Conservation (phyloP, 2,329 filamentous ascomycete species). For the Colletotrichum sp. region DNA sequence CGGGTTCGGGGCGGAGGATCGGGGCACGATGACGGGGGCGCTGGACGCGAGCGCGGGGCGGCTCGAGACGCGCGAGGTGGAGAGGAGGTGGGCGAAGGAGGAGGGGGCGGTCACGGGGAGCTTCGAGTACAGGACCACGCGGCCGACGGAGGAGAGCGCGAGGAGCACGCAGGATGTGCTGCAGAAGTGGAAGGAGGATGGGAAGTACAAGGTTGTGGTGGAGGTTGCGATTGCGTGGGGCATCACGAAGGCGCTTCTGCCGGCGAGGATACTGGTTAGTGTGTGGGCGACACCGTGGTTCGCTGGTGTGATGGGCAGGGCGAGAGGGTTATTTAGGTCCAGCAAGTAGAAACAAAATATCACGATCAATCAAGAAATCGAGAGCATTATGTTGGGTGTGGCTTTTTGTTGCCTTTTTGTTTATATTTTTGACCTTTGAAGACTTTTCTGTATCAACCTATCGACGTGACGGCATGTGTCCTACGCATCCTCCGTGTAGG, state of each 20-base stretch:
- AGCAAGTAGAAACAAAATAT: conserved; percentile 24
- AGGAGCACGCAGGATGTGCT: conserved; percentile 33
- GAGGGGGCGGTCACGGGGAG: conserved; percentile 28
- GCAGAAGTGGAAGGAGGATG: conserved; percentile 43
- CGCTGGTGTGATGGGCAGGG: conserved; percentile 66
- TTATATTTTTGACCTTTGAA: conserved; percentile 17
- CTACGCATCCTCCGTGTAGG: neutral
- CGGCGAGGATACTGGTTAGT: conserved; percentile 76
- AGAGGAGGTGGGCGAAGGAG: conserved; percentile 28
- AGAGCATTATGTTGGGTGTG: neutral
- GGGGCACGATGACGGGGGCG: conserved; percentile 29
- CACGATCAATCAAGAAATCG: neutral
- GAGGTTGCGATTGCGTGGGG: conserved; percentile 89
- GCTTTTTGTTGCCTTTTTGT: conserved; percentile 7
- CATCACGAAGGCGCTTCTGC: conserved; percentile 84
- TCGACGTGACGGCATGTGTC: neutral
- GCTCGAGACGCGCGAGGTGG: conserved; percentile 23
- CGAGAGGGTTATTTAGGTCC: conserved; percentile 34
- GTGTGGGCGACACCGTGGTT: conserved; percentile 95
- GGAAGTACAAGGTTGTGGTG: conserved; percentile 61
- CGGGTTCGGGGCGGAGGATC: conserved; percentile 52
- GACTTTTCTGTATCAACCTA: conserved; percentile 18
- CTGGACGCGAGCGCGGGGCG: conserved; percentile 20
- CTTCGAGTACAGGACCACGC: conserved; percentile 25
- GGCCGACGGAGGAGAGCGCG: conserved; percentile 34